Evolutionary conservation across 306 rosid species (phyloP).

Genomic region (Pterocarpus macrocarpus): DNA sequence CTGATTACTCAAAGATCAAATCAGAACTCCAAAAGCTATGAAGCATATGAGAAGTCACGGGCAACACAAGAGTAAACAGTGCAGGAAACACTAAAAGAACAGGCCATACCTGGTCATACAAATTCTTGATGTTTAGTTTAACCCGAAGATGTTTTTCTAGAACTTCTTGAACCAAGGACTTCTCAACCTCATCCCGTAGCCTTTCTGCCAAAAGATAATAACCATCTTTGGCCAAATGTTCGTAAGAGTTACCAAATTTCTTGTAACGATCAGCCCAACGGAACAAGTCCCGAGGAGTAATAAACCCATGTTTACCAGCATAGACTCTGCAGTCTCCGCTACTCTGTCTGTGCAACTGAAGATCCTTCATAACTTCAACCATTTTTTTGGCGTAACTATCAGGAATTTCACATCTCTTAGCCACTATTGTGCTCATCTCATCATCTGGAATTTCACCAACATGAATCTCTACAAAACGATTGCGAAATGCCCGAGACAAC

Average conservation of each 20-base stretch:
- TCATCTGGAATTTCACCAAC: conserved; percentile 90
- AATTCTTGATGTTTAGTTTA: conserved; percentile 52
- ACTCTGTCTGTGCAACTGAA: conserved; percentile 78
- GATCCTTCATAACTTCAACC: conserved; percentile 91
- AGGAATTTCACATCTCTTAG: conserved; percentile 67
- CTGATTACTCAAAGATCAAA: conserved; percentile 17
- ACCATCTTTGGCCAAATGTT: conserved; percentile 92
- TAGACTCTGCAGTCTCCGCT: conserved; percentile 82
- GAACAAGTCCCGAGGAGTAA: conserved; percentile 94
- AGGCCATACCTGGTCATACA: conserved; percentile 72
- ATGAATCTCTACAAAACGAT: conserved; percentile 93
- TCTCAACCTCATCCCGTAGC: conserved; percentile 76
- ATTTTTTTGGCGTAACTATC: conserved; percentile 72
- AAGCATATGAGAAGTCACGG: not conserved
- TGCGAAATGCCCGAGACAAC: conserved; percentile 94
- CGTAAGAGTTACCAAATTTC: conserved; percentile 65
- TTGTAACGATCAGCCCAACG: conserved; percentile 93
- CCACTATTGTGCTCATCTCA: conserved; percentile 79
- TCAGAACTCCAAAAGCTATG: not conserved
- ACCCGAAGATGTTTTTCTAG: conserved; percentile 65
- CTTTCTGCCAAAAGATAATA: conserved; percentile 96
- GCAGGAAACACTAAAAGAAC: conserved; percentile 24
- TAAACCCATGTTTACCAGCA: conserved; percentile 94
- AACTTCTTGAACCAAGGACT: conserved; percentile 68
- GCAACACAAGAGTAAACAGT: not conserved